These are phyloP conservation scores for Chalara sp. DNA, from an alignment of 2,329 filamentous ascomycete species.

Conservation along the genomic window DNA sequence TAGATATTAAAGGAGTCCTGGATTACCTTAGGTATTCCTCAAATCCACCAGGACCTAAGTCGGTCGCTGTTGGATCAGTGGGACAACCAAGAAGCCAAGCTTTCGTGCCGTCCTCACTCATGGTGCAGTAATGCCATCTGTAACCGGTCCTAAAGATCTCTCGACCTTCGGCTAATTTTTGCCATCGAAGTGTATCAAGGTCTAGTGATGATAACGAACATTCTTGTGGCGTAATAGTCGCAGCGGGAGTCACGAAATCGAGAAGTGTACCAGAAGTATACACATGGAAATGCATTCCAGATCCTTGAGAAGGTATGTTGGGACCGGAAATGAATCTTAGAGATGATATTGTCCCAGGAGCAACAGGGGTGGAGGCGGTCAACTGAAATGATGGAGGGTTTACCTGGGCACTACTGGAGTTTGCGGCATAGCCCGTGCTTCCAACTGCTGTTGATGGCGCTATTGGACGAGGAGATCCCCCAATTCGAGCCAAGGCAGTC, in stretches of 20 bases:
- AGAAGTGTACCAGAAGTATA: conserved; percentile 89
- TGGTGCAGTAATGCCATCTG: conserved; percentile 96
- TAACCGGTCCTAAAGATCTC: conserved; percentile 91
- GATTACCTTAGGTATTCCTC: conserved; percentile 74
- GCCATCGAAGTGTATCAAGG: conserved; percentile 81
- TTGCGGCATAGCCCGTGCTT: conserved; percentile 59
- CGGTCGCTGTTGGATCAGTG: conserved; percentile 60
- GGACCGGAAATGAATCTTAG: conserved; percentile 84
- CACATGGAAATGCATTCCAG: conserved; percentile 90
- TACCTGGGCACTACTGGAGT: conserved; percentile 60
- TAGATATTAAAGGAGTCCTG: conserved; percentile 11
- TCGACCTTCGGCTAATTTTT: conserved; percentile 86
- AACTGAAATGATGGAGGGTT: conserved; percentile 60
- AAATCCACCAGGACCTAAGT: conserved; percentile 61
- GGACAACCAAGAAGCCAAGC: conserved; percentile 95
- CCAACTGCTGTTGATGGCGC: conserved; percentile 43
- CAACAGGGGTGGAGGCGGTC: conserved; percentile 71
- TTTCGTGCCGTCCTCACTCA: conserved; percentile 91
- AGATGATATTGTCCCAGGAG: conserved; percentile 83
- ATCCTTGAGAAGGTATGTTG: conserved; percentile 79
- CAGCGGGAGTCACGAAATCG: conserved; percentile 89
- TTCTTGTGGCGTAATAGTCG: conserved; percentile 77
- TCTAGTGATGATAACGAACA: conserved; percentile 89
- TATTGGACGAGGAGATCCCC: conserved; percentile 45
- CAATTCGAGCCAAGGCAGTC: conserved; percentile 24